Base-by-base conservation (phyloP, 176 grass and related monocot species). In the Avena atlantica region DNA sequence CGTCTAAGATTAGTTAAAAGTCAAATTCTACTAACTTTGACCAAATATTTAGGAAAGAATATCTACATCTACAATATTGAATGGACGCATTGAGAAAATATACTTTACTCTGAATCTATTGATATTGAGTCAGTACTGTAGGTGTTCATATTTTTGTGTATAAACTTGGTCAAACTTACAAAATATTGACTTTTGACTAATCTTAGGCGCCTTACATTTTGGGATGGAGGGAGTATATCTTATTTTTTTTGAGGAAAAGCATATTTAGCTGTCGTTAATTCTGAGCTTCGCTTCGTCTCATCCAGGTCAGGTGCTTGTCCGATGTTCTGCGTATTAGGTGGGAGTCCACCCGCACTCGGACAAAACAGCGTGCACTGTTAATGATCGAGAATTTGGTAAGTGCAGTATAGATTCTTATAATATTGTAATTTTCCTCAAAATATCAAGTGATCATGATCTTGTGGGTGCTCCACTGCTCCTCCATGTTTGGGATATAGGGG, bases 341-440 rank as follows among this genome's bases (percentile, higher is more conserved):
- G 96, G 96, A 98, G 76, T 94, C 90, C 23, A 89, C 83, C 71
- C 96, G 93, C 76, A 89, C 85, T 74, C 93, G 85, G 57, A 98
- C 96, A 80, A 98, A 98, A 74, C 92, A 98, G 85, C 70, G 96
- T 27, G 96, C 96, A 17, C 70, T 95, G 31, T 45, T 94, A 77
- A 95, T 98, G 90, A 98, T 98, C 91, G 92, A 94, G 57, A 98
- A 95, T 86, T 83, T 98, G 87, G 96, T 98, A 91, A 82, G 74
- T 75, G 71, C 49, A 65, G 78, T 84, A 84, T 68, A 47, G 34
- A 23, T 80, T 71, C 42, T 14, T 84, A 78, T 12, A 48, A 78
- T 55, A 23, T 44, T 81, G 10, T 80, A 69, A 80, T 34, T 84
- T 80, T 90, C 11, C 75, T 70, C 25, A 15, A 66, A 20, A 61